A percentile compares a stretch with the other conserved stretches of the same genome.
Evolutionary conservation across 2,329 filamentous ascomycete genomes (phyloP).

Genomic region (Emmonsiellopsis sp.): DNA sequence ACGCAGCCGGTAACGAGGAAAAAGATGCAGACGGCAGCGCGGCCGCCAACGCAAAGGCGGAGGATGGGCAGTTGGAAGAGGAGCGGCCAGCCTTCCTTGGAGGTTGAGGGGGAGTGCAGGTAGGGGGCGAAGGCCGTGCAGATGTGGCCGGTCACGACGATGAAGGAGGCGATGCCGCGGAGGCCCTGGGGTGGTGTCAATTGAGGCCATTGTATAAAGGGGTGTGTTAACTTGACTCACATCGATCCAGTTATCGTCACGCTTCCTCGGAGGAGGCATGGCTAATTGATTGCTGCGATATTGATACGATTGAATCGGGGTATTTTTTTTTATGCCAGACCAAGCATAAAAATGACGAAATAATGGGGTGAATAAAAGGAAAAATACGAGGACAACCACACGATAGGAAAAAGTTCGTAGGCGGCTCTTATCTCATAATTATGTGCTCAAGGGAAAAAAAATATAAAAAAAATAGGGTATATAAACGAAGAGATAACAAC

Average conservation of each 20-base stretch:
- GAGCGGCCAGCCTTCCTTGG: slow-evolving; percentile 7
- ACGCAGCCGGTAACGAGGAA: slow-evolving; percentile 23
- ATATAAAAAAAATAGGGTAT: too few relatives aligned
- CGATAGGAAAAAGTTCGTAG: too few relatives aligned
- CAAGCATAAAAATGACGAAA: neutral
- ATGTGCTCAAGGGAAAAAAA: too few relatives aligned
- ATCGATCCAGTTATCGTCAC: slow-evolving; percentile 17
- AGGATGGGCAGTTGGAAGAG: slow-evolving; percentile 21
- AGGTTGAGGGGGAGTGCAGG: slow-evolving; percentile 27
- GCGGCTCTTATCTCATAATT: too few relatives aligned
- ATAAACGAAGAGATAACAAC: too few relatives aligned
- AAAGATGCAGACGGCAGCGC: slow-evolving; percentile 19
- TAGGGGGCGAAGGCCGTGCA: slow-evolving; percentile 32
- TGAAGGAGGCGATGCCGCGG: slow-evolving; percentile 33
- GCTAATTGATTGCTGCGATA: neutral
- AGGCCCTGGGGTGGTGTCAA: slow-evolving; percentile 24
- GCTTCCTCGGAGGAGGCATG: slow-evolving; percentile 6
- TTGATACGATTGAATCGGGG: too few relatives aligned
- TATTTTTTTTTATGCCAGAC: neutral
- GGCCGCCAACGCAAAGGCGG: slow-evolving; percentile 18
- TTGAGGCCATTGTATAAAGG: neutral
- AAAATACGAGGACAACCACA: too few relatives aligned
- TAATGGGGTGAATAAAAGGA: neutral
- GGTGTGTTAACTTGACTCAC: slow-evolving; percentile 4
- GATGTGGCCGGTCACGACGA: slow-evolving; percentile 34